A percentile compares a stretch with the other conserved stretches of the same genome.
These are phyloP conservation scores for Quercus agrifolia DNA, from an alignment of 306 rosid species.

Conservation along the genomic window DNA sequence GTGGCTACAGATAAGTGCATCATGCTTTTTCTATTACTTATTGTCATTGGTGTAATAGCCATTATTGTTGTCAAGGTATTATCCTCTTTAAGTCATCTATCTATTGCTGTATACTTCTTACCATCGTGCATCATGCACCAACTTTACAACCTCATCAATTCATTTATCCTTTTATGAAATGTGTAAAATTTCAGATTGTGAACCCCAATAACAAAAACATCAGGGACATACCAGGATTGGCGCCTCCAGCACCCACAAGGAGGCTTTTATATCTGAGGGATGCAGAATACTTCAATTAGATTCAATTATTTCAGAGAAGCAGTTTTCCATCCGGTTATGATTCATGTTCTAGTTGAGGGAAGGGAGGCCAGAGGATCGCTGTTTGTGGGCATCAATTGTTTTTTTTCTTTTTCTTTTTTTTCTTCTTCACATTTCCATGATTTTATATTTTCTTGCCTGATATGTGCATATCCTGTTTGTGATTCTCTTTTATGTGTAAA, in stretches of 20 bases:
- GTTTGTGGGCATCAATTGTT: constrained; percentile 26
- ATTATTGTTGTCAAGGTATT: constrained; percentile 96
- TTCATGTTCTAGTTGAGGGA: constrained; percentile 18
- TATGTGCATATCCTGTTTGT: constrained; percentile 62
- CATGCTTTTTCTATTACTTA: constrained; percentile 87
- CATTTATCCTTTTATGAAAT: background rate
- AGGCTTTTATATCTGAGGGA: constrained; percentile 76
- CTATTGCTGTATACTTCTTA: background rate
- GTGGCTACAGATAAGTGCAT: constrained; percentile 99
- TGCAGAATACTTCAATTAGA: constrained; percentile 36
- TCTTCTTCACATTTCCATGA: background rate
- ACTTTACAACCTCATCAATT: background rate
- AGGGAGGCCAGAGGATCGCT: constrained; percentile 37
- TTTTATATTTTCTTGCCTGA: constrained; percentile 44
- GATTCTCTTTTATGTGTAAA: constrained; percentile 43
- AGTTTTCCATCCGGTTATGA: constrained; percentile 24
- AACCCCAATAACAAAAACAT: constrained; percentile 78
- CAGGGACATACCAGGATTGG: constrained; percentile 90
- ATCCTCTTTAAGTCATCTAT: constrained; percentile 21
- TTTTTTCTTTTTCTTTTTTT: constrained; percentile 12
- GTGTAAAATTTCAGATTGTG: constrained; percentile 62
- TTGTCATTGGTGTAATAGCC: constrained; percentile 91
- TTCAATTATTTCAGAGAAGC: constrained; percentile 15
- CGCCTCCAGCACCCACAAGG: constrained; percentile 89
- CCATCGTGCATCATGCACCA: background rate